Evolutionary conservation across 768 basidiomycete species (phyloP).

Genomic region (Pisolithus albus): DNA sequence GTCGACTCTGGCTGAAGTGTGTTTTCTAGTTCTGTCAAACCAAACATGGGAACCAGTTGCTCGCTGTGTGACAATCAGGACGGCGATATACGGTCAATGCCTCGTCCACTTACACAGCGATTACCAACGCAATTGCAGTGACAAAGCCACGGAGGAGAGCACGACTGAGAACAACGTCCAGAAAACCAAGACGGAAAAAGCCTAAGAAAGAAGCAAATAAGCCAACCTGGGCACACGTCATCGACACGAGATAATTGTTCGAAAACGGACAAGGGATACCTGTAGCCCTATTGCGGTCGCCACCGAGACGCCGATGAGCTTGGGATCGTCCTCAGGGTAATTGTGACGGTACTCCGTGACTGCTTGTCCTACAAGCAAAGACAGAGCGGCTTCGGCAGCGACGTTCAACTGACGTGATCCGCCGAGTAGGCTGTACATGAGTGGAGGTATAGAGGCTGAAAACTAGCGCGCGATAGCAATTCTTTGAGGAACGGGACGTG

Average conservation of each 20-base stretch:
- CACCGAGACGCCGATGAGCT: conserved; percentile 56
- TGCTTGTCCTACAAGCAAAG: conserved; percentile 82
- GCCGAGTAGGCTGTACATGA: conserved; percentile 88
- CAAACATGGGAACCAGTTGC: conserved; percentile 88
- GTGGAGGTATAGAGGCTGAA: conserved; percentile 77
- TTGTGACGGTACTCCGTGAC: conserved; percentile 61
- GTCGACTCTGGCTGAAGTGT: conserved; percentile 57
- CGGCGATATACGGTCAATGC: neutral
- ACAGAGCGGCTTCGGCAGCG: conserved; percentile 85
- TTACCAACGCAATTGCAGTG: conserved; percentile 77
- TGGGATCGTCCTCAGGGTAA: conserved; percentile 31
- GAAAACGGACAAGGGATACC: conserved; percentile 30
- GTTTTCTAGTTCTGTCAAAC: conserved; percentile 53
- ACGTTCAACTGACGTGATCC: conserved; percentile 77
- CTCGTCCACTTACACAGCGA: conserved; percentile 56
- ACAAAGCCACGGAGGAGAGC: conserved; percentile 86
- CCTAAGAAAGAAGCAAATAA: conserved; percentile 82
- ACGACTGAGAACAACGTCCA: conserved; percentile 88
- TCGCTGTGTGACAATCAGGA: conserved; percentile 38
- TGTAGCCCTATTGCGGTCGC: conserved; percentile 82
- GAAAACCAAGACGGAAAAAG: conserved; percentile 82
- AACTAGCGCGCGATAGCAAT: conserved; percentile 39
- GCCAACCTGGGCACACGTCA: conserved; percentile 50
- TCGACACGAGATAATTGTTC: neutral
- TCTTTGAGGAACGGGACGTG: neutral